Evolutionary conservation across 2,329 filamentous ascomycete genomes (phyloP), one percentile per base, ranked within the genome.

Genomic region (Penicillium sp.): DNA sequence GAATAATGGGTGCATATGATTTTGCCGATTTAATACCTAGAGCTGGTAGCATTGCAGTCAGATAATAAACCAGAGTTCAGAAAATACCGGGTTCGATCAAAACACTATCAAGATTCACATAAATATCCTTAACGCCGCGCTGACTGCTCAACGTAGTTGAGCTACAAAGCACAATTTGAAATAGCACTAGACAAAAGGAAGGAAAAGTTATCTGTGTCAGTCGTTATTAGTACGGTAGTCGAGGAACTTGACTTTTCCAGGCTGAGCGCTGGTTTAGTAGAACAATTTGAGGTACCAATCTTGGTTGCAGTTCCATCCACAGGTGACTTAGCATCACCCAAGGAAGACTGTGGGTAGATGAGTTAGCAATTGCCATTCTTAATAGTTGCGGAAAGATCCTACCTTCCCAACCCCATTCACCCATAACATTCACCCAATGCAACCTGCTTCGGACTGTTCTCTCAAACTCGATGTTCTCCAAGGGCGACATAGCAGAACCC

Each of bases 341-440:
- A 50, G 48, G 21, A 50, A 50, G 3, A 50, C 48, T 50, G 11
- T n/a, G 2, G 10, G 1, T 39, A 19, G n/a, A 26, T 3, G 5
- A 3, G 16, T 39, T 42, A 37, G 31, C 5, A 4, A 21, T 7
- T n/a, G 10, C 19, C n/a, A 23, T 11, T 3, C 1, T 21, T 3
- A 27, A 48, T 62, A 51, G 13, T 7, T n/a, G 19, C 3, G 26
- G 6, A 7, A 19, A 11, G 14, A 6, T 23, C 81, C 76, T 76
- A 88, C 87, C 83, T 80, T 90, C 87, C 87, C 88, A 90, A n/a
- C 80, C 77, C 85, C 85, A 88, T 63, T 89, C 87, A 60, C 82
- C 83, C 88, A 90, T 90, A 43, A 90, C 86, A 37, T 86, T 85
- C 9, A 88, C 77, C 88, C 88, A 90, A 72, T 90, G 88, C 66